Evolutionary conservation across 805 yeast genomes (phyloP).

Genomic region (Candida germanica): DNA sequence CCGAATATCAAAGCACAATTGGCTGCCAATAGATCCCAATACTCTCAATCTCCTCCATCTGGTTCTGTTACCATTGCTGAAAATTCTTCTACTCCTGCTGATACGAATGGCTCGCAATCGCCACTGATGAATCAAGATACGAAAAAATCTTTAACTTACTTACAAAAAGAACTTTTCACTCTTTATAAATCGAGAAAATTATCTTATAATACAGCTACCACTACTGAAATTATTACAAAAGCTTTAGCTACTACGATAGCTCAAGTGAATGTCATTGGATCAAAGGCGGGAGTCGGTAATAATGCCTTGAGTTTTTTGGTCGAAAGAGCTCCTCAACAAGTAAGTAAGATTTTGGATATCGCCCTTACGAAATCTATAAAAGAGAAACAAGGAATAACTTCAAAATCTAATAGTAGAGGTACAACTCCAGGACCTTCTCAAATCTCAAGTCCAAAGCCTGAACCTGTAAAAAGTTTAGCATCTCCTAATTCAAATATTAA

Average conservation of each 20-base stretch:
- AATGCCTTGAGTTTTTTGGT: slow-evolving; percentile 75
- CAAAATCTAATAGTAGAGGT: slow-evolving; percentile 18
- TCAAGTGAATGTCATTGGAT: slow-evolving; percentile 84
- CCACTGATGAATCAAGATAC: slow-evolving; percentile 54
- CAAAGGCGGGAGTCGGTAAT: slow-evolving; percentile 75
- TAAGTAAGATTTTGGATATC: slow-evolving; percentile 73
- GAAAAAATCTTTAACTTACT: slow-evolving; percentile 70
- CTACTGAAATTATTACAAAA: slow-evolving; percentile 81
- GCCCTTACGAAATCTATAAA: slow-evolving; percentile 77
- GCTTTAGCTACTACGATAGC: slow-evolving; percentile 93
- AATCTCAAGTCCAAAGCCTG: slow-evolving; percentile 11
- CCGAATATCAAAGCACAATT: slow-evolving; percentile 42
- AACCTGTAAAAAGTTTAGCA: slow-evolving; percentile 5
- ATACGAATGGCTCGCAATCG: slow-evolving; percentile 4
- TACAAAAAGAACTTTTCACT: slow-evolving; percentile 82
- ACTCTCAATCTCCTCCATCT: slow-evolving; percentile 16
- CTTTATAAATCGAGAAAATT: slow-evolving; percentile 71
- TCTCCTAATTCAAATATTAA: background rate
- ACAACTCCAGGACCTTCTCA: slow-evolving; percentile 21
- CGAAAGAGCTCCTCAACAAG: slow-evolving; percentile 77
- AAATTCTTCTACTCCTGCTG: slow-evolving; percentile 13
- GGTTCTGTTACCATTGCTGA: slow-evolving; percentile 1
- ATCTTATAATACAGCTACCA: slow-evolving; percentile 74
- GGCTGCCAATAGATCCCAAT: slow-evolving; percentile 42
- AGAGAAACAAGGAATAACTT: slow-evolving; percentile 32